Base-by-base conservation (phyloP, 345 rosid genomes). In the Gossypium stocksii region DNA sequence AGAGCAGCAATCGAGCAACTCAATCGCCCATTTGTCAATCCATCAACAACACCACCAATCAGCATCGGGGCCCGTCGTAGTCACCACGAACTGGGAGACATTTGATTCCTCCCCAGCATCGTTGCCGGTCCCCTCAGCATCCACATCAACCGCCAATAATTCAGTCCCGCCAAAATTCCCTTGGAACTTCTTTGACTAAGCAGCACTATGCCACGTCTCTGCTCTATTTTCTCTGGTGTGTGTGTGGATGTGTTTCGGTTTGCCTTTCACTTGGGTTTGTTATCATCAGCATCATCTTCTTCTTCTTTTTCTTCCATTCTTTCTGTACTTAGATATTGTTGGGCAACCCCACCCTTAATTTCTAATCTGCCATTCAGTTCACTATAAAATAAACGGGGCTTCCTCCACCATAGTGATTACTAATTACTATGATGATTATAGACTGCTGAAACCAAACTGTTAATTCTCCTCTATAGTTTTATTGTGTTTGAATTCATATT, bases 21-120 rank as follows among this genome's bases (percentile, higher is more conserved):
- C 41, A 34, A 34, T 34, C 5, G 7, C 41, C 41, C 41, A 34
- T 34, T 34, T 34, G 41, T 7, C 41, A 34, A 34, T 34, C 41
- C 41, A 34, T 34, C 78, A 77, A 71, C 78, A 78, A 34, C 43
- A 12, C 2, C 16, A 15, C 75, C 77, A 80, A 43, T 25, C 97
- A 9, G 49, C 87, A 2, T 49, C 93, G 22, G 97, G 85, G 51
- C 73, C 86, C 14, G 87, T 85, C 49, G 85, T 89, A 0, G 90
- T 94, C 9, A 91, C 97, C 23, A 90, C 97, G 2, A 85, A 89
- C 53, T 96, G 99, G 99, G 97, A 96, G 87, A 91, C 91, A 29
- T 96, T 93, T 16, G 98, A 91, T 77, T 78, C 93, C 0, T 72
- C 72, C 27, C 88, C 89, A 0, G 48, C 82, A 13, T 44, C 76